phyloP scores from a whole-genome alignment of 306 rosid genomes.

The Sesbania bispinosa region DNA sequence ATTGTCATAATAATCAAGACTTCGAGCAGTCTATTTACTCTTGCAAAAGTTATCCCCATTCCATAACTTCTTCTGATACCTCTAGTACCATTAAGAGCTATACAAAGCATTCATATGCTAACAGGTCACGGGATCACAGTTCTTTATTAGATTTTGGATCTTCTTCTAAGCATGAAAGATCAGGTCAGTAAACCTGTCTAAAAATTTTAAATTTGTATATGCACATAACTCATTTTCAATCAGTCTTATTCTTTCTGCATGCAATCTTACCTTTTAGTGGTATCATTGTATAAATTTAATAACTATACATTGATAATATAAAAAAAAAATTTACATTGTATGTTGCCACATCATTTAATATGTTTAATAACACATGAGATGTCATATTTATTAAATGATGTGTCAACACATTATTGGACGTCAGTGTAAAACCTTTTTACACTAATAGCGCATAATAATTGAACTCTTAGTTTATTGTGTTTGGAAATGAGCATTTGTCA shows the following conservation, averaged over 20 bases:
- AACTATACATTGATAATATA: no score
- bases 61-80: slow-evolving; percentile 31
- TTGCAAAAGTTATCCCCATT: slow-evolving; percentile 28
- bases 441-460: no score
- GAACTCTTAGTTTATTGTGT: no score
- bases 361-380: no score
- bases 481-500: not conserved
- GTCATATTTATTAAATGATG: no score
- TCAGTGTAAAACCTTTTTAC: no score
- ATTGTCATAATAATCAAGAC: slow-evolving; percentile 23
- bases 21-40: slow-evolving; percentile 37
- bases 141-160: slow-evolving; percentile 32
- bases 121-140: slow-evolving; percentile 24
- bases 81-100: slow-evolving; percentile 22
- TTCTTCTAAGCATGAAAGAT: slow-evolving; percentile 42
- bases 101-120: slow-evolving; percentile 25
- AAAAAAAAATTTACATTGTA: no score
- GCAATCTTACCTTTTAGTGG: not conserved
- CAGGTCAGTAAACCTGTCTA: slow-evolving; percentile 40
- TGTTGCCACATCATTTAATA: no score
- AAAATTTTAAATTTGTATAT: not conserved
- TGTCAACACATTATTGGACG: no score
- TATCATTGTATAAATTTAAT: not conserved
- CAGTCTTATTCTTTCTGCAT: not conserved
- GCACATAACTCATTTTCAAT: no score